Evolutionary conservation across 768 basidiomycete species (phyloP).

Genomic region (Mycena epipterygia): DNA sequence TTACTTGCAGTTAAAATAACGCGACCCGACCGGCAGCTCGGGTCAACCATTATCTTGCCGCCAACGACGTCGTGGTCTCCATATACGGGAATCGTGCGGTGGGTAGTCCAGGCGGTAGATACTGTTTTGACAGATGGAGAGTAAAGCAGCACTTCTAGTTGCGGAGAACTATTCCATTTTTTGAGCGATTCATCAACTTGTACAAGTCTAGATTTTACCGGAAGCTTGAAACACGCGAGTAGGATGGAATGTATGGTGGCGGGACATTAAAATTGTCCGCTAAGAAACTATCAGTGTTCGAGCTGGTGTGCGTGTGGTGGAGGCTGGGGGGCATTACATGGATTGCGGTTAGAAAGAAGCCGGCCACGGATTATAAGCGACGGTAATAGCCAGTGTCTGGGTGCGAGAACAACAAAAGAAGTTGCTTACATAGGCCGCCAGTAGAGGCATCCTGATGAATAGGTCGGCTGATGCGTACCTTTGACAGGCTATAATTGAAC

Average conservation of each 20-base stretch:
- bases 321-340: background rate
- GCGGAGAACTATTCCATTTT: slow-evolving; percentile 9
- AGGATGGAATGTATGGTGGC: background rate
- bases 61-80: slow-evolving; percentile 55
- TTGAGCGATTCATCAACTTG: background rate
- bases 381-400: too few species aligned
- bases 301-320: background rate
- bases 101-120: slow-evolving; percentile 8
- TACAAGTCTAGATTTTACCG: background rate
- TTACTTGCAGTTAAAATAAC: slow-evolving; percentile 44
- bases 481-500: too few species aligned
- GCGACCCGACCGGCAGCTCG: slow-evolving; percentile 51
- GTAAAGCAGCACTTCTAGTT: slow-evolving; percentile 31
- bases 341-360: background rate
- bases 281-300: background rate
- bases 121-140: slow-evolving; percentile 9
- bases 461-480: too few species aligned
- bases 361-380: too few species aligned
- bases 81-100: slow-evolving; percentile 48
- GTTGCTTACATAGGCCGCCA: too few species aligned
- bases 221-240: slow-evolving; percentile 32
- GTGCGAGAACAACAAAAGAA: too few species aligned
- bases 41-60: slow-evolving; percentile 56
- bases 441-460: too few species aligned
- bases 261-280: background rate